Evolutionary conservation across 2,329 filamentous ascomycete species (phyloP), one percentile per base, ranked within the genome.

Genomic region (Colletotrichum phormii): DNA sequence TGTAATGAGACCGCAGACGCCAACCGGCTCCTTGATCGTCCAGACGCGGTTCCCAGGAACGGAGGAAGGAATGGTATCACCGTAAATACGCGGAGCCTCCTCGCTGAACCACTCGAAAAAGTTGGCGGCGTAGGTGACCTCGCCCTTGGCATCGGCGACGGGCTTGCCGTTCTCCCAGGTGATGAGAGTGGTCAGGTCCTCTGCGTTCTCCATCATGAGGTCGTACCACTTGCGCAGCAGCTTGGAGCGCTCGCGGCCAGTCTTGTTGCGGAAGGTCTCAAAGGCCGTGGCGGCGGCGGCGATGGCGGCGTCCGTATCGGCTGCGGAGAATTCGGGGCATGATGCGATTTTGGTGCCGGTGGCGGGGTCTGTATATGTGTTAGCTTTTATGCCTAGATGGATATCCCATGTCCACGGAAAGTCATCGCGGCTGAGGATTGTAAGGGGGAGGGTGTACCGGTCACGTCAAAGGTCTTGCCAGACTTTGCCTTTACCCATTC

Each of bases 151-250:
- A 79, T 95, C 93, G 35, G 93, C 90, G 33, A 93, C 79, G 1
- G 95, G 94, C 86, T 97, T 97, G 75, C 95, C 95, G 76, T 97
- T 97, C 85, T 97, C 95, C 91, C 93, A 94, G 51, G 94, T 97
- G 78, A 97, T 95, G 74, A 97, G 87, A 73, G 88, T 94, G 8
- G 94, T 93, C 37, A 97, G 86, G 80, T 97, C 95, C 35, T 95
- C 94, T 59, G 89, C 87, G 77, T 97, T 95, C 73, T 93, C 93
- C 37, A 92, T 82, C 86, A 97, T 91, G 76, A 96, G 86, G 76
- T 96, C 91, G 82, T 94, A 94, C 94, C 94, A 97, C 80, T 90
- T 92, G 67, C 93, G 89, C 75, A 97, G 86, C 79, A 96, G 85
- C 81, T 90, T 91, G 64, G 93, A 88, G 72, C 94, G 90, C 84